Evolutionary conservation across 2,329 filamentous ascomycete genomes (phyloP), one percentile per base, ranked within the genome.

Genomic region (Penicillium sp.): DNA sequence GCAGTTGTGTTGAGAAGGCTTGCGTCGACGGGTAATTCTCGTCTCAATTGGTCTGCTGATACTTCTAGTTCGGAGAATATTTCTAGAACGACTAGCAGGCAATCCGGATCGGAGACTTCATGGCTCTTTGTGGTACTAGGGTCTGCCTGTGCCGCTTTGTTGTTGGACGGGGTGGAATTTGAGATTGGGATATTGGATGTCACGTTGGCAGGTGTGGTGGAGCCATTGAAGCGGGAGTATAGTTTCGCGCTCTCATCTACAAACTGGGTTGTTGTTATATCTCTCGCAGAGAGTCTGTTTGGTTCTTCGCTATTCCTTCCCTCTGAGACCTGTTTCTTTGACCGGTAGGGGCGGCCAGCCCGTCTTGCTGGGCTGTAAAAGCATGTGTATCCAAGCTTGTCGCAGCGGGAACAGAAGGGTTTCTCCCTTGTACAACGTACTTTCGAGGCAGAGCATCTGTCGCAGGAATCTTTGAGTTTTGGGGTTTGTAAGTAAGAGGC

Each of bases 351-450:
- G 21, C 61, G 58, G 23, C 64, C 62, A 38, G 60, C 58, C 2
- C 65, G 58, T 46, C 65, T 55, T 31, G 66, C 65, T 27, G 63
- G 66, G 50, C 66, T 68, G 47, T 66, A 68, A 42, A 66, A 65
- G 45, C 65, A 67, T 33, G 58, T 52, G 33, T 67, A 61, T 4
- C 63, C 65, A 21, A 63, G 42, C 46, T 62, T 62, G 19, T 63
- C 52, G 52, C 63, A 66, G 10, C 63, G 62, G 10, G 57, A 35
- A 52, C 63, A 65, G 6, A 42, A 50, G 4, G 63, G 63, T 15
- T 61, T 65, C 23, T 56, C 53, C 46, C 63, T 66, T 9, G 57
- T 58, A 37, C 62, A 66, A 21, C 58, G 56, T 12, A 66, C 54
- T 33, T 66, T 66, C 2, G 63, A 65, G 37, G 54, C n/a, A 15